Percentiles rank a stretch among this genome's conserved stretches.
Conservation (phyloP, 1,284 basidiomycete genomes). For the Meripilus lineatus region DNA sequence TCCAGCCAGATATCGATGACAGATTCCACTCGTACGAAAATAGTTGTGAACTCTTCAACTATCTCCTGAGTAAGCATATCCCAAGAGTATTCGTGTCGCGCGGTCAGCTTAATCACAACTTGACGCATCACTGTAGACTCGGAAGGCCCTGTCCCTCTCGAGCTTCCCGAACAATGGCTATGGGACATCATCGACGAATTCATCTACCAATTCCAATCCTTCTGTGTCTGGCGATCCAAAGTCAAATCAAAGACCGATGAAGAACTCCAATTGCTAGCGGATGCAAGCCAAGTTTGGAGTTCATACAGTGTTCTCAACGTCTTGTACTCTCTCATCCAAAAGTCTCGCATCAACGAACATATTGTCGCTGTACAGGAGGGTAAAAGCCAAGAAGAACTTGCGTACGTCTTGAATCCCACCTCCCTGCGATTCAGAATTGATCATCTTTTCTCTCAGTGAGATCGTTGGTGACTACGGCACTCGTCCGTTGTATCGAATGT, state of each 20-base stretch:
- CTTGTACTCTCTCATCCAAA: conserved; percentile 96
- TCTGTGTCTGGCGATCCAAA: conserved; percentile 88
- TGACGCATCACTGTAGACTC: conserved; percentile 66
- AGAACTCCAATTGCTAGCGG: conserved; percentile 78
- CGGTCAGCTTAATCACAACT: background rate
- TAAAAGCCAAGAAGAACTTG: conserved; percentile 77
- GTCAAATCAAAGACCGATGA: conserved; percentile 86
- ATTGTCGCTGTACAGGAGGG: conserved; percentile 80
- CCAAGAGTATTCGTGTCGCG: background rate
- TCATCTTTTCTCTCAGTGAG: conserved; percentile 44
- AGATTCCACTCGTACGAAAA: conserved; percentile 99
- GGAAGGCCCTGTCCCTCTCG: conserved; percentile 87
- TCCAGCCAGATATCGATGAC: conserved; percentile 94
- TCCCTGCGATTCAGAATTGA: background rate
- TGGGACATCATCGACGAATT: conserved; percentile 99
- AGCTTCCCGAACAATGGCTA: conserved; percentile 95
- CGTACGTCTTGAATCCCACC: conserved; percentile 43
- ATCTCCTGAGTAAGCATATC: conserved; percentile 64
- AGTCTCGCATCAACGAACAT: conserved; percentile 93
- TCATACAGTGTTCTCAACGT: conserved; percentile 98
- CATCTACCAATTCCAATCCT: conserved; percentile 98
- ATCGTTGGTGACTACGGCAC: conserved; percentile 90
- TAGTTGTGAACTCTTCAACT: conserved; percentile 98
- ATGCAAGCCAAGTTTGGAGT: conserved; percentile 87
- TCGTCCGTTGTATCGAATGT: conserved; percentile 87